Base-by-base conservation (phyloP, 2,329 filamentous ascomycete genomes). In the Cladobotryum protrusum region DNA sequence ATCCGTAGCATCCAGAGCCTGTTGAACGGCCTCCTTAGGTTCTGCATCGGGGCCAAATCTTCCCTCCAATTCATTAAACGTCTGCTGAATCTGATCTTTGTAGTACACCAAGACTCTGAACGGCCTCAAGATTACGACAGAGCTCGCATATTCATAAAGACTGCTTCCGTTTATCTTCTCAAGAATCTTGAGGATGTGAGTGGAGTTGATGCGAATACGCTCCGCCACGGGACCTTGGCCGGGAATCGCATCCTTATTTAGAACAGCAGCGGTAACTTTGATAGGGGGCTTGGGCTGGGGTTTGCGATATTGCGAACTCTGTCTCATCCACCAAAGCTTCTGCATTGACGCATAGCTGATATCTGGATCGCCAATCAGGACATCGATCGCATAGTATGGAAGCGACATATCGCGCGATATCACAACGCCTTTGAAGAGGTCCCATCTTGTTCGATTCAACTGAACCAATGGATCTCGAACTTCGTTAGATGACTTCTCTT, bases 171-270 rank as follows among this genome's bases (percentile, higher is more conserved):
- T 24, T 1, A 53, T 51, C 4, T 47, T 40, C n/a, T 47, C 41
- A 11, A 53, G 11, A 17, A 51, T 40, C 13, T 45, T 34, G 12
- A 53, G 20, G 11, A 53, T 43, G 12, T 33, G 37, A 3, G 19
- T 20, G 9, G 52, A 53, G 42, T 50, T 29, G 17, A 53, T 53
- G 17, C 52, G 52, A 35, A 53, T 53, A 13, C 52, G 29, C 41
- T 53, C 52, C 9, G 52, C 48, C 7, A 52, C 17, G 12, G 44
- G 8, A 3, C 44, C 41, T 12, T 49, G 37, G 34, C 47, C 32
- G 5, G 20, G 34, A 18, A 37, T 37, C 7, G 32, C n/a, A 9
- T 32, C 33, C 24, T 40, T 29, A 29, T 29, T 29, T 29, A 2
- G 24, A 29, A 29, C 24, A 29, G 6, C 24, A 29, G 2, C 6